Evolutionary conservation across 2,329 filamentous ascomycete genomes (phyloP).

Genomic region (Sclerotinia glacialis): DNA sequence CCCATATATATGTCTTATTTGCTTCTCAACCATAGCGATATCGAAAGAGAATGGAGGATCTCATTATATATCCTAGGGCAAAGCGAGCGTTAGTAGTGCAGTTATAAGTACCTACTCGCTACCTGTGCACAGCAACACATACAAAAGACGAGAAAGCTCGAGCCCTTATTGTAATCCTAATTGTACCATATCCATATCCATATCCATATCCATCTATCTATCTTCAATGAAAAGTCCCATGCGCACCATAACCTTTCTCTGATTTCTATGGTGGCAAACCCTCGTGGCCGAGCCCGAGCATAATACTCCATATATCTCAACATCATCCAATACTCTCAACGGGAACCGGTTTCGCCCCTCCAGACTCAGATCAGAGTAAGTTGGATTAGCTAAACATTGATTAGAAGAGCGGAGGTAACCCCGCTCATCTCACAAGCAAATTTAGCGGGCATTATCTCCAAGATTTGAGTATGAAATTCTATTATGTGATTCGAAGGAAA

Average conservation of each 20-base stretch:
- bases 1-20: not conserved
- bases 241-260: not conserved
- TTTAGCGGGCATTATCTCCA: not conserved
- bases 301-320: too few relatives aligned
- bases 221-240: not conserved
- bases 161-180: not conserved
- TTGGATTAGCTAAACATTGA: not conserved
- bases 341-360: not conserved
- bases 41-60: not conserved
- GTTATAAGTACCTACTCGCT: not conserved
- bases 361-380: not conserved
- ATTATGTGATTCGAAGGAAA: not conserved
- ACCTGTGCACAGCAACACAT: constrained; percentile 2
- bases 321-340: not conserved
- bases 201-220: not conserved
- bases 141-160: constrained; percentile 10
- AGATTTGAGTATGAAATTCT: not conserved
- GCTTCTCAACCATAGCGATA: not conserved
- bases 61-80: constrained; percentile 11
- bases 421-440: not conserved
- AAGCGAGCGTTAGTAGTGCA: constrained; percentile 10
- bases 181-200: not conserved
- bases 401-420: not conserved
- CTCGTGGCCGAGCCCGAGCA: not conserved
- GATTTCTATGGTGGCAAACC: not conserved